Conservation (phyloP, 164 flowering plant species). For the Vitis labrusca region DNA sequence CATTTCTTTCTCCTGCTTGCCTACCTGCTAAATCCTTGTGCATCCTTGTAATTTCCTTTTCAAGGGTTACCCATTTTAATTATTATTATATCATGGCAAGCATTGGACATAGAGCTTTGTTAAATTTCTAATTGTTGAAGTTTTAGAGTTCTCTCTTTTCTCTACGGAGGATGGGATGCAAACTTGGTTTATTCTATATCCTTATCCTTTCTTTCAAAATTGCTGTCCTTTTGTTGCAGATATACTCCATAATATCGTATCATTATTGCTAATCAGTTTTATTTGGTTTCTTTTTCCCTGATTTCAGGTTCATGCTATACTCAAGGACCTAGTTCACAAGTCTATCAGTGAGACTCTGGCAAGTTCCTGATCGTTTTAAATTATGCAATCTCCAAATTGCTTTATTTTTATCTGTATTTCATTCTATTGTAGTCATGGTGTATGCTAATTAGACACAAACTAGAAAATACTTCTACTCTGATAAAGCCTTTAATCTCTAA, state of each 20-base stretch:
- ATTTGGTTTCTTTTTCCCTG: neutral
- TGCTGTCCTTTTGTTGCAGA: neutral
- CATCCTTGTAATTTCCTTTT: too few relatives aligned
- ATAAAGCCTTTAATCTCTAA: neutral
- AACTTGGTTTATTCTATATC: too few relatives aligned
- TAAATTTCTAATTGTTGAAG: too few relatives aligned
- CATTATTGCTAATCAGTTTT: neutral
- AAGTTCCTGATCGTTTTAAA: constrained; percentile 19
- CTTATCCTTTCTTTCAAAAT: too few relatives aligned
- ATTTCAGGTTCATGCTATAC: constrained; percentile 46
- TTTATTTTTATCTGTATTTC: neutral
- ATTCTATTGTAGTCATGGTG: neutral
- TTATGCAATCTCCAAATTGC: neutral
- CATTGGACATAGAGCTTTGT: too few relatives aligned
- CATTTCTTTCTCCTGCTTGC: too few relatives aligned
- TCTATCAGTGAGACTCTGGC: constrained; percentile 44
- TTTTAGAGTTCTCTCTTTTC: too few relatives aligned
- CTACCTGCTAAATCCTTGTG: too few relatives aligned
- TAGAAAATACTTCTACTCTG: neutral
- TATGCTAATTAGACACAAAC: neutral
- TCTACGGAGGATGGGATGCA: too few relatives aligned
- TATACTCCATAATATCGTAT: neutral
- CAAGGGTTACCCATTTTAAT: too few relatives aligned
- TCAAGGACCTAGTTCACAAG: constrained; percentile 58
- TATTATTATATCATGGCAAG: too few relatives aligned